Evolutionary conservation across 2,329 filamentous ascomycete species (phyloP).

Genomic region (Botrytis galanthina): DNA sequence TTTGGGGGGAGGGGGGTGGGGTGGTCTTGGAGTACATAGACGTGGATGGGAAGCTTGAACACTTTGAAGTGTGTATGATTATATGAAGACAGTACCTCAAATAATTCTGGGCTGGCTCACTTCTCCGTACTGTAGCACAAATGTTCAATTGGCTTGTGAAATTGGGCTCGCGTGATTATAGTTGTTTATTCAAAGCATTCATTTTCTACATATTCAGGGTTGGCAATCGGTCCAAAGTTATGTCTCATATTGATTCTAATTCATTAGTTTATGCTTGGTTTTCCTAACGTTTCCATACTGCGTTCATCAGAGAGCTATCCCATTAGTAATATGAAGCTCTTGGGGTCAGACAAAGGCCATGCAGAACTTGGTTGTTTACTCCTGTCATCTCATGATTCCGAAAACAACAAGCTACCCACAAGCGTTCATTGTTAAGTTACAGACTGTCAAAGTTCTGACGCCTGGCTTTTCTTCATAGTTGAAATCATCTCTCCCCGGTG

Average conservation of each 20-base stretch:
- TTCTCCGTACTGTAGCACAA: neutral
- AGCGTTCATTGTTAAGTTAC: neutral
- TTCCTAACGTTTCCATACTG: neutral
- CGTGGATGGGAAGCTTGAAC: slow-evolving; percentile 13
- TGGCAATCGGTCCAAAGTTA: neutral
- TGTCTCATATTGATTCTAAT: neutral
- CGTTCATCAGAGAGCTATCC: too few relatives aligned
- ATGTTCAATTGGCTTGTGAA: neutral
- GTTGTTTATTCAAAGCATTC: neutral
- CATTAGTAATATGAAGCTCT: neutral
- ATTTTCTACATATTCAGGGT: neutral
- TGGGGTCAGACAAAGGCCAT: neutral
- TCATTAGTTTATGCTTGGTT: neutral
- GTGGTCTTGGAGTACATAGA: slow-evolving; percentile 10
- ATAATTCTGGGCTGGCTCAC: neutral
- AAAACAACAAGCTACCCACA: neutral
- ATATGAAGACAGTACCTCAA: slow-evolving; percentile 23
- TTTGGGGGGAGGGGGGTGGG: neutral
- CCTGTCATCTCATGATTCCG: neutral
- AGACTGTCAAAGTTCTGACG: neutral
- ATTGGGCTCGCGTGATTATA: neutral
- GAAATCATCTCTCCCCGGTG: neutral
- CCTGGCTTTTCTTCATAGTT: neutral
- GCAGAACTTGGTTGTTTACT: neutral
- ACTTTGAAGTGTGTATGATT: slow-evolving; percentile 30